These are phyloP conservation scores for Oidiodendron maius DNA, from an alignment of 495 filamentous ascomycete genomes.

Conservation along the genomic window DNA sequence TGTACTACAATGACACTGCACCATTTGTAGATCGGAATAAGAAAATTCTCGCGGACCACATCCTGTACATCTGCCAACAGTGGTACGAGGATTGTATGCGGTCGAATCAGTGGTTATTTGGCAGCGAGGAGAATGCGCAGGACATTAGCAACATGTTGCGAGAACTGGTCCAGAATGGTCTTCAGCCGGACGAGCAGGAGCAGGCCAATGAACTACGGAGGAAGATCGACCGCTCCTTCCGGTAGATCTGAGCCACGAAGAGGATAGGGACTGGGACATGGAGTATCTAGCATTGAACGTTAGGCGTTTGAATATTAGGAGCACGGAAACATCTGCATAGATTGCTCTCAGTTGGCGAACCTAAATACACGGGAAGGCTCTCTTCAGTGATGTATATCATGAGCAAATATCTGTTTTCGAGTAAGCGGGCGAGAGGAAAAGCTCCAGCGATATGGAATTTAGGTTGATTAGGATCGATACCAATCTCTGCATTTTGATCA, in stretches of 20 bases:
- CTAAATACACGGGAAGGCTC: neutral
- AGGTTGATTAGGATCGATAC: neutral
- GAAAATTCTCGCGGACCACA: constrained; percentile 53
- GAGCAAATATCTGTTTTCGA: neutral
- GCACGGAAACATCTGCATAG: neutral
- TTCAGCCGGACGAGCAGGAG: constrained; percentile 10
- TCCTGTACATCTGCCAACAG: constrained; percentile 51
- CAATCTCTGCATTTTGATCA: too few species aligned
- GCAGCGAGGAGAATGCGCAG: constrained; percentile 43
- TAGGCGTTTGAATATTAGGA: neutral
- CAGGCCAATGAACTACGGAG: constrained; percentile 33
- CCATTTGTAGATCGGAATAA: constrained; percentile 69
- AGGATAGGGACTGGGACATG: neutral
- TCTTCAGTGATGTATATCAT: neutral
- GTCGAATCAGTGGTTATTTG: constrained; percentile 31
- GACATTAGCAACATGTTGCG: constrained; percentile 41
- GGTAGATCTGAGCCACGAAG: neutral
- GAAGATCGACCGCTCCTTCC: constrained; percentile 29
- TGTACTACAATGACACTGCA: constrained; percentile 77
- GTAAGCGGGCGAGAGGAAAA: neutral
- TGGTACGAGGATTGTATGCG: constrained; percentile 61
- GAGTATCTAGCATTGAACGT: neutral
- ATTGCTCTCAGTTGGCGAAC: neutral
- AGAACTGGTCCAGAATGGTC: constrained; percentile 17
- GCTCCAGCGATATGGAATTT: neutral